A percentile compares a stretch with the other conserved stretches of the same genome.
Conservation (phyloP, 2,329 filamentous ascomycete genomes). For the Aspergillus melleus region DNA sequence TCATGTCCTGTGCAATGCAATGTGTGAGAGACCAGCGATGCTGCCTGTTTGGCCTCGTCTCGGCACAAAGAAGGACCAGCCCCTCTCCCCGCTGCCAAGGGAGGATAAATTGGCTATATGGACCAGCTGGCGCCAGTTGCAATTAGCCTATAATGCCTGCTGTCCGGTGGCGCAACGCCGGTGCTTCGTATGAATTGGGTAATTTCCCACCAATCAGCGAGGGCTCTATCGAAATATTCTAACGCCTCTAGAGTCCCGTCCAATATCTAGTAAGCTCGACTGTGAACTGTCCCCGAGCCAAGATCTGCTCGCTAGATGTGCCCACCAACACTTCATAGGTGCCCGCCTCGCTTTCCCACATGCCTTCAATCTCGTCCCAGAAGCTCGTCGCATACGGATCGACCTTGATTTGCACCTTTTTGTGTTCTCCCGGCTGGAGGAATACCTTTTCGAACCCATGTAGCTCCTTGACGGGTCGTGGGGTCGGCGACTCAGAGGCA, state of each 20-base stretch:
- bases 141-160: no score
- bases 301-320: constrained; percentile 26
- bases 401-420: constrained; percentile 30
- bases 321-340: constrained; percentile 41
- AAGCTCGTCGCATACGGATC: constrained; percentile 41
- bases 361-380: constrained; percentile 43
- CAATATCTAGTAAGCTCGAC: constrained; percentile 24
- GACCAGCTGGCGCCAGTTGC: no score
- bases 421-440: constrained; percentile 38
- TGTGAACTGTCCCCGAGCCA: constrained; percentile 19
- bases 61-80: no score
- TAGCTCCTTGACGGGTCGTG: constrained; percentile 44
- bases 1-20: no score
- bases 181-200: no score
- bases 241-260: constrained; percentile 19
- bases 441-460: constrained; percentile 48
- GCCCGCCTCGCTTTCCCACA: constrained; percentile 42
- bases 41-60: no score
- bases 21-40: no score
- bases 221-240: no score
- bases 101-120: no score
- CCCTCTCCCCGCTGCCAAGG: no score
- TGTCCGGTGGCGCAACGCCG: no score
- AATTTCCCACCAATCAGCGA: background rate
- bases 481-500: constrained; percentile 25